Base-by-base conservation (phyloP, 2,329 filamentous ascomycete genomes). In the Apiospora malaysiana region DNA sequence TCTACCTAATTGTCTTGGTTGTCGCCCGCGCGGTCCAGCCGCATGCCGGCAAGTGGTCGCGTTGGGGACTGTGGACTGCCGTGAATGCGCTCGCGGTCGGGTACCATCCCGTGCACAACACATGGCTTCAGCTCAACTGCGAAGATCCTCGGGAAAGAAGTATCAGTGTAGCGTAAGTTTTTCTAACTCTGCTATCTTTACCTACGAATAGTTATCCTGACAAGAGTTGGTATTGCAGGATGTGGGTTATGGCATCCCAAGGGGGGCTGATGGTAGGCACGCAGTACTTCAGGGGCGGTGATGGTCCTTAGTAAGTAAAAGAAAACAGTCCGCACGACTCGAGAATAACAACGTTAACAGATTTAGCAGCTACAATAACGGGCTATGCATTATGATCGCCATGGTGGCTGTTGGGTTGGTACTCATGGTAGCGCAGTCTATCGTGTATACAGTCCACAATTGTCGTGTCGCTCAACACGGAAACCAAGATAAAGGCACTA, bases 81-180 rank as follows among this genome's bases (percentile, higher is more conserved):
- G 81, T 87, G 3, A 88, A 88, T 75, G 79, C 78, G 1, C 82
- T 88, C 47, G 85, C 86, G 0, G 86, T 88, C 10, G 84, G 86
- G 0, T 88, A 88, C 72, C 86, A 88, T 75, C 86, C 86, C 0
- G 81, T 86, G 0, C 85, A 87, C 70, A 88, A 88, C 75, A 82
- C 84, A 0, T 88, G 85, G 86, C 78, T 86, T 23, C 85, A 87
- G 74, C 77, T 87, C 8, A 88, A 88, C 73, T 87, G 86, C 73
- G 79, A 78, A 18, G 83, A 83, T 23, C 75, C 83, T 0, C 76
- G 82, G 5, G 85, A 87, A 75, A 76, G 85, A 69, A 87, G 84
- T 72, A 85, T 88, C 68, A 81, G 79, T 25, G 83, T 88, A 66
- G 85, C 86, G 80, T 85, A 74, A n/a, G n/a, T n/a, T n/a, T n/a